A percentile compares a stretch with the other conserved stretches of the same genome.
phyloP scores from a whole-genome alignment of 2,329 filamentous ascomycete genomes.

The Aspergillus fischeri region DNA sequence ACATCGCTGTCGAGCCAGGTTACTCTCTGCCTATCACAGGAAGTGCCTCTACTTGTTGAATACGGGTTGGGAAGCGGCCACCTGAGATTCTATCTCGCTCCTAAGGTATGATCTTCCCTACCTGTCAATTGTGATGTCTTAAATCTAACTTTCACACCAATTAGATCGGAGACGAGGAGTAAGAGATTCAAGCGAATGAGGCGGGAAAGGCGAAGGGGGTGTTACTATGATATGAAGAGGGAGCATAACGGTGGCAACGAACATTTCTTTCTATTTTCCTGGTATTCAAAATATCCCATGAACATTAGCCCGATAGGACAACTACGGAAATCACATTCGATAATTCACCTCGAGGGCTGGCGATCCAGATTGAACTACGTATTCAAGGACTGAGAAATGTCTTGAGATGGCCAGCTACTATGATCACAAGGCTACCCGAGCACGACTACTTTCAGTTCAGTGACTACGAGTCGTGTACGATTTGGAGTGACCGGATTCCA shows the following conservation, averaged over 20 bases:
- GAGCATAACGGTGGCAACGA: conserved; percentile 49
- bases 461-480: not conserved
- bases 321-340: conserved; percentile 8
- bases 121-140: not conserved
- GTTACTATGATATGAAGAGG: conserved; percentile 26
- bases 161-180: conserved; percentile 61
- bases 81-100: conserved; percentile 94
- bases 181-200: conserved; percentile 19
- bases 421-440: not conserved
- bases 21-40: conserved; percentile 90
- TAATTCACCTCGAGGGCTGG: conserved; percentile 6
- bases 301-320: conserved; percentile 6
- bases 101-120: conserved; percentile 65
- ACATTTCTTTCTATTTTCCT: conserved; percentile 20
- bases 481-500: conserved; percentile 30
- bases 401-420: not conserved
- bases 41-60: conserved; percentile 94
- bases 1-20: conserved; percentile 75
- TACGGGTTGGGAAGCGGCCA: conserved; percentile 82
- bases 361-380: not conserved
- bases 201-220: conserved; percentile 20
- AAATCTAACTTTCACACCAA: conserved; percentile 2
- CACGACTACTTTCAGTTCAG: not conserved
- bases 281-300: conserved; percentile 22
- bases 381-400: not conserved